Evolutionary conservation across 2,329 filamentous ascomycete genomes (phyloP).

Genomic region (Sarocladium kiliense): DNA sequence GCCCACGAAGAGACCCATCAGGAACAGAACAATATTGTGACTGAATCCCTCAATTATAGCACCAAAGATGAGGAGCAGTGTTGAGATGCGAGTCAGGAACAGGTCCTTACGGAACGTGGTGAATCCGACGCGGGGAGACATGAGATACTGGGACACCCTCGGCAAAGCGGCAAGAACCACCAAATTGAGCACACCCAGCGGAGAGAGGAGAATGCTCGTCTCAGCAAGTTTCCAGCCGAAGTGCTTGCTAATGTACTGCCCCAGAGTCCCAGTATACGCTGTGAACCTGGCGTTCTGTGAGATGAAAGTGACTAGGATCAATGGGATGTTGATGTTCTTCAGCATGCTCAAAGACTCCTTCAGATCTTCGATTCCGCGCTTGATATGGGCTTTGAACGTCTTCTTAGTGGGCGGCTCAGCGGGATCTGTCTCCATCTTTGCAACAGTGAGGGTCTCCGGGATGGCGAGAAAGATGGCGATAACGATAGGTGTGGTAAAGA

Average conservation of each 20-base stretch:
- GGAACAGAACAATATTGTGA: conserved; percentile 26
- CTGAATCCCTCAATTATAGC: conserved; percentile 29
- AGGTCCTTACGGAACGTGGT: conserved; percentile 32
- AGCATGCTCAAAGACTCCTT: conserved; percentile 27
- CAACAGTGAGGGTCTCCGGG: conserved; percentile 32
- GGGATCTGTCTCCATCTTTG: conserved; percentile 11
- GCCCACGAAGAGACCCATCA: conserved; percentile 30
- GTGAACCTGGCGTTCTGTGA: conserved; percentile 29
- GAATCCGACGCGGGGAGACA: conserved; percentile 26
- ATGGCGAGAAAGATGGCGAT: conserved; percentile 28
- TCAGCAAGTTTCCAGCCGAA: conserved; percentile 38
- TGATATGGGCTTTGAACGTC: conserved; percentile 22
- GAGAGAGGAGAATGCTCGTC: conserved; percentile 35
- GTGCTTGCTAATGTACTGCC: conserved; percentile 38
- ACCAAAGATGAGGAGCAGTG: conserved; percentile 24
- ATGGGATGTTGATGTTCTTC: conserved; percentile 27
- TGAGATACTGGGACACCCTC: conserved; percentile 25
- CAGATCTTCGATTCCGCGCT: conserved; percentile 26
- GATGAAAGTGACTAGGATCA: conserved; percentile 34
- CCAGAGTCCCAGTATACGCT: conserved; percentile 29
- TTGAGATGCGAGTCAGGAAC: conserved; percentile 27
- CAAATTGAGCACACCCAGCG: conserved; percentile 33
- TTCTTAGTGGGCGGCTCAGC: conserved; percentile 11
- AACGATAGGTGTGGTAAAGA: conserved; percentile 24
- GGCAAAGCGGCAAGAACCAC: conserved; percentile 31